A percentile compares a stretch with the other conserved stretches of the same genome.
Evolutionary conservation across 1,139 yeast species (phyloP).

Genomic region (Yueomyces sp.): DNA sequence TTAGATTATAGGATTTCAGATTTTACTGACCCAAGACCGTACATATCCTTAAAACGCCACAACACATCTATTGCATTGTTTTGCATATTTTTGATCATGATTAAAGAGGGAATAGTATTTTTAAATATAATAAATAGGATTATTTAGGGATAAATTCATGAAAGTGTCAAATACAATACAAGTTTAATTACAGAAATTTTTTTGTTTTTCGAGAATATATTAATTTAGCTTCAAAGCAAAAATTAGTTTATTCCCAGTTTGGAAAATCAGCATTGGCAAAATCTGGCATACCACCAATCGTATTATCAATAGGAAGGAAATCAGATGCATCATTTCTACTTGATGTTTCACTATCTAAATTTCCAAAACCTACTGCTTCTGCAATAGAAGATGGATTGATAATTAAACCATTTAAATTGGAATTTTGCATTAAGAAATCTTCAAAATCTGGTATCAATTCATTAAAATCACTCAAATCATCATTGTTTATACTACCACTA

Average conservation of each 20-base stretch:
- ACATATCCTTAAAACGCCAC: too few relatives aligned
- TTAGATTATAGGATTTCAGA: too few relatives aligned
- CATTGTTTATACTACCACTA: not conserved
- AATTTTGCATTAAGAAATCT: slow-evolving; percentile 18
- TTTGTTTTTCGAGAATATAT: too few relatives aligned
- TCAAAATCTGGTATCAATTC: slow-evolving; percentile 19
- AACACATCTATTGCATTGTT: too few relatives aligned
- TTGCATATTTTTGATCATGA: too few relatives aligned
- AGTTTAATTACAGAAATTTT: too few relatives aligned
- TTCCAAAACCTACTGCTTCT: slow-evolving; percentile 19
- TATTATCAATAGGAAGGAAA: slow-evolving; percentile 17
- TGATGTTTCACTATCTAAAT: slow-evolving; percentile 5
- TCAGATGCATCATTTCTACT: slow-evolving; percentile 9
- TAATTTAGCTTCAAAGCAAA: too few relatives aligned
- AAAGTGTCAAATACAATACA: too few relatives aligned
- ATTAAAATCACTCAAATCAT: not conserved
- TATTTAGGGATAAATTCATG: too few relatives aligned
- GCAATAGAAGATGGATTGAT: slow-evolving; percentile 18
- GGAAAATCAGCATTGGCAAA: slow-evolving; percentile 10
- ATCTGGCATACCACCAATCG: slow-evolving; percentile 13
- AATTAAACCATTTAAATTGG: slow-evolving; percentile 16
- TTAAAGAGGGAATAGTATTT: too few relatives aligned
- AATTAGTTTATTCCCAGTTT: slow-evolving; percentile 1
- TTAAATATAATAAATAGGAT: too few relatives aligned
- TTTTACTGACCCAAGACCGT: too few relatives aligned